Percentiles rank a stretch among this genome's conserved stretches.
Conservation (phyloP, 179 eudicot genomes). For the Silene vulgaris region DNA sequence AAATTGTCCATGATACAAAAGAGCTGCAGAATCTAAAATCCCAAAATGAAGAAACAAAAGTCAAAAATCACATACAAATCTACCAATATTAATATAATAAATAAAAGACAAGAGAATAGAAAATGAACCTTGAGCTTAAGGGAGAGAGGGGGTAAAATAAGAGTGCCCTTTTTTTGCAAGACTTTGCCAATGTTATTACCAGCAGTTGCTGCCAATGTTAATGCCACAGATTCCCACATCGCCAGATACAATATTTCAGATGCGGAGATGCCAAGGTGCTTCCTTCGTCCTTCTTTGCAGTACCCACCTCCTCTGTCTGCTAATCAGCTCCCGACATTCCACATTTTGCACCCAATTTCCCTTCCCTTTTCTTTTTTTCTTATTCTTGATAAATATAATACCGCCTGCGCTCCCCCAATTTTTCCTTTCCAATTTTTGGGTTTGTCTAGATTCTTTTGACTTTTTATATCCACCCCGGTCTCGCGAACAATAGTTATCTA, state of each 20-base stretch:
- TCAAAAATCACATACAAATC: neutral
- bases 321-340: no score
- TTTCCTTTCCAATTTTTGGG: no score
- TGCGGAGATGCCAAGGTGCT: neutral
- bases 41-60: neutral
- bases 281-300: no score
- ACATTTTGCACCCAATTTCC: no score
- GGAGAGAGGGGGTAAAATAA: conserved; percentile 90
- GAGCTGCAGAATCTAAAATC: neutral
- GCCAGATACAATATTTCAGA: conserved; percentile 9
- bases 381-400: no score
- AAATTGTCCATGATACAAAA: neutral
- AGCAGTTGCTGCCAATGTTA: conserved; percentile 88
- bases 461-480: no score
- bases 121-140: conserved; percentile 72
- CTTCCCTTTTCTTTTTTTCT: no score
- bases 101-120: conserved; percentile 3
- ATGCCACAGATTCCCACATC: conserved; percentile 89
- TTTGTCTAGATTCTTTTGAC: no score
- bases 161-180: conserved; percentile 93
- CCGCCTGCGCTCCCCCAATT: no score
- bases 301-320: no score
- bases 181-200: conserved; percentile 97
- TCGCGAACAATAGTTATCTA: no score
- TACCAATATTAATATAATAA: no score